phyloP scores from a whole-genome alignment of 208 protist genomes.

The Trypanosoma avium region DNA sequence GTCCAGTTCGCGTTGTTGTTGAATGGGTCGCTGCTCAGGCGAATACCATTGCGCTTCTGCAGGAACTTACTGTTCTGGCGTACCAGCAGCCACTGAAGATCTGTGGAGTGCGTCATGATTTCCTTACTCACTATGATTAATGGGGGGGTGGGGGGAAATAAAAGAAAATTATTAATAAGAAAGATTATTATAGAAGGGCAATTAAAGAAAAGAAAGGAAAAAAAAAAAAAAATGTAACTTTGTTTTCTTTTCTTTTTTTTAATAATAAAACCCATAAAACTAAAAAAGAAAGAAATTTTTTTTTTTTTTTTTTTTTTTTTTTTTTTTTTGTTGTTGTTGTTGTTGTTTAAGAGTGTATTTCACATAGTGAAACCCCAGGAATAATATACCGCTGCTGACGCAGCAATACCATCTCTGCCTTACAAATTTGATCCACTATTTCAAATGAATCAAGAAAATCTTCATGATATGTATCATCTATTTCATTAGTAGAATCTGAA shows the following conservation, averaged over 20 bases:
- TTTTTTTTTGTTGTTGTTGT: neutral
- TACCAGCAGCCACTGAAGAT: conserved; percentile 85
- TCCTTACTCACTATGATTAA: conserved; percentile 5
- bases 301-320: too few species aligned
- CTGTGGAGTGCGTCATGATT: conserved; percentile 81
- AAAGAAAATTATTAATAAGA: neutral
- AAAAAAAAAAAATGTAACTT: neutral
- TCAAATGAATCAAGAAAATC: neutral
- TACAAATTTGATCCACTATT: conserved; percentile 19
- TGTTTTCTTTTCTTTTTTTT: too few species aligned
- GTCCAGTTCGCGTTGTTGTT: conserved; percentile 91
- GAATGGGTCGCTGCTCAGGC: conserved; percentile 84
- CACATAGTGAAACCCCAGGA: conserved; percentile 17
- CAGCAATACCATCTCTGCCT: conserved; percentile 35
- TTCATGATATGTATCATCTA: neutral
- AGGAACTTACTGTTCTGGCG: conserved; percentile 85
- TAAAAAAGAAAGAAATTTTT: too few species aligned
- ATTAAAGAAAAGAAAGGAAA: conserved; percentile 1
- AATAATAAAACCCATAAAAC: too few species aligned
- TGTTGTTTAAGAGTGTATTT: neutral
- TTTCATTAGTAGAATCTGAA: neutral
- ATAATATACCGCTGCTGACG: conserved; percentile 31
- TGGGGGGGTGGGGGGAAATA: neutral
- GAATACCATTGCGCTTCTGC: conserved; percentile 79
- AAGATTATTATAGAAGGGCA: neutral